Evolutionary conservation across 345 rosid species (phyloP).

Genomic region (Euclidium syriacum): DNA sequence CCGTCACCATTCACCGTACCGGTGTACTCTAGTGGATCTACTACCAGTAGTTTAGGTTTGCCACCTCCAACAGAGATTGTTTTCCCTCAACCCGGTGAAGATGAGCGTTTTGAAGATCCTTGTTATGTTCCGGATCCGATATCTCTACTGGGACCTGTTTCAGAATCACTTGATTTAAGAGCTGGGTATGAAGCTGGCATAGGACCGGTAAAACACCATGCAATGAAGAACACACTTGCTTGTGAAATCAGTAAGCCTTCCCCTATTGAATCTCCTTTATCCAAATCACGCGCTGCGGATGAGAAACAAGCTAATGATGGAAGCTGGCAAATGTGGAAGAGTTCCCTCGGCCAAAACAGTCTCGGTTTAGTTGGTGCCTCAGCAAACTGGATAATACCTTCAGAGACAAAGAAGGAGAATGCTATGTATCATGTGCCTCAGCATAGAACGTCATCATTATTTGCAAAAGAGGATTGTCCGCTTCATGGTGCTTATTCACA

Average conservation of each 20-base stretch:
- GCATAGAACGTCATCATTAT: slow-evolving; percentile 50
- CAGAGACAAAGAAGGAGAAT: slow-evolving; percentile 48
- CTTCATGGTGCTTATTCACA: slow-evolving; percentile 47
- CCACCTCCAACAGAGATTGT: slow-evolving; percentile 53
- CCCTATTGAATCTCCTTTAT: slow-evolving; percentile 77
- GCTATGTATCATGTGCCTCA: slow-evolving; percentile 42
- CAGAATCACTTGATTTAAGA: slow-evolving; percentile 82
- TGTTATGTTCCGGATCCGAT: slow-evolving; percentile 71
- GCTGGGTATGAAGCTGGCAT: slow-evolving; percentile 42
- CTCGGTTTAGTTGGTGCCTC: slow-evolving; percentile 12
- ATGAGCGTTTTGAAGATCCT: slow-evolving; percentile 75
- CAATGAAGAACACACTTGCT: slow-evolving; percentile 37
- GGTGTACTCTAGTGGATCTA: slow-evolving; percentile 34
- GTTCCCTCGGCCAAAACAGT: slow-evolving; percentile 70
- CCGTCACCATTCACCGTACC: slow-evolving; percentile 58
- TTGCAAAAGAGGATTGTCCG: slow-evolving; percentile 57
- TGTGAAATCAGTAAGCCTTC: slow-evolving; percentile 63
- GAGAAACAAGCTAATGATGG: slow-evolving; percentile 53
- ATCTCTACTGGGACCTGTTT: slow-evolving; percentile 83
- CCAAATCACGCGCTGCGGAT: slow-evolving; percentile 53
- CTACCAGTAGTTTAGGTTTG: slow-evolving; percentile 60
- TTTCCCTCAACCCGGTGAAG: slow-evolving; percentile 44
- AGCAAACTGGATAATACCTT: slow-evolving; percentile 33
- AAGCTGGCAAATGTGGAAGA: slow-evolving; percentile 90
- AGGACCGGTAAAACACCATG: slow-evolving; percentile 40